Conservation (phyloP, 2,329 filamentous ascomycete genomes). For the Arachnomyces sp. region DNA sequence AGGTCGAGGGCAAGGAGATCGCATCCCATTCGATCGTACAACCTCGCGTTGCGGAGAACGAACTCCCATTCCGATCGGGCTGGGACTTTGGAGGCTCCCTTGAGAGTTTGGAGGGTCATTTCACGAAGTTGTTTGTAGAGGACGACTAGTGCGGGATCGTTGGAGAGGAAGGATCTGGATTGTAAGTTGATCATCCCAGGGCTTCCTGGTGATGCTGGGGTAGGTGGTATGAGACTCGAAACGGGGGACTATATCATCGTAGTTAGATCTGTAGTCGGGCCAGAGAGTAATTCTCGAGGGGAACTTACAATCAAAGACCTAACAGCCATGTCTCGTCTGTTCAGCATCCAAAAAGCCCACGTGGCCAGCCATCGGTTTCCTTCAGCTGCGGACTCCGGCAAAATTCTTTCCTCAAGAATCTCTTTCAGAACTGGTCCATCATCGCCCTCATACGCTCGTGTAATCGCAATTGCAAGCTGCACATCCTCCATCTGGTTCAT, state of each 20-base stretch:
- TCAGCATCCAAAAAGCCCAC: slow-evolving; percentile 92
- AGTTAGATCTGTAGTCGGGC: neutral
- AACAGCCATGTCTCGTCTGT: slow-evolving; percentile 73
- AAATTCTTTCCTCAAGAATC: slow-evolving; percentile 70
- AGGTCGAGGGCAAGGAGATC: slow-evolving; percentile 82
- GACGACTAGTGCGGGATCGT: slow-evolving; percentile 82
- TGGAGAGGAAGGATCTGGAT: slow-evolving; percentile 73
- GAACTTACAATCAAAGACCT: slow-evolving; percentile 66
- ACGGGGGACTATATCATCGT: slow-evolving; percentile 59
- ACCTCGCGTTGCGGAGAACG: slow-evolving; percentile 71
- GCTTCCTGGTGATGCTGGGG: slow-evolving; percentile 50
- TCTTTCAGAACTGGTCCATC: slow-evolving; percentile 63
- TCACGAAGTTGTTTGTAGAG: slow-evolving; percentile 80
- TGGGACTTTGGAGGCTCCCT: slow-evolving; percentile 74
- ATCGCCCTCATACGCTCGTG: slow-evolving; percentile 82
- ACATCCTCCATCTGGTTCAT: slow-evolving; percentile 80
- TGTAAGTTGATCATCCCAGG: slow-evolving; percentile 54
- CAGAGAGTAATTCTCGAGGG: neutral
- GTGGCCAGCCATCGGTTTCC: slow-evolving; percentile 90
- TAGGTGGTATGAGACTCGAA: slow-evolving; percentile 53
- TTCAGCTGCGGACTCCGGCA: slow-evolving; percentile 67
- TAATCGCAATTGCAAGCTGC: slow-evolving; percentile 81
- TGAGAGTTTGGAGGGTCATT: slow-evolving; percentile 72
- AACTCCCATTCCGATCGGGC: slow-evolving; percentile 81
- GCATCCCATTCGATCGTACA: slow-evolving; percentile 89